Evolutionary conservation across 345 rosid species (phyloP), one percentile per base, ranked within the genome.

Genomic region (Combretum micranthum): DNA sequence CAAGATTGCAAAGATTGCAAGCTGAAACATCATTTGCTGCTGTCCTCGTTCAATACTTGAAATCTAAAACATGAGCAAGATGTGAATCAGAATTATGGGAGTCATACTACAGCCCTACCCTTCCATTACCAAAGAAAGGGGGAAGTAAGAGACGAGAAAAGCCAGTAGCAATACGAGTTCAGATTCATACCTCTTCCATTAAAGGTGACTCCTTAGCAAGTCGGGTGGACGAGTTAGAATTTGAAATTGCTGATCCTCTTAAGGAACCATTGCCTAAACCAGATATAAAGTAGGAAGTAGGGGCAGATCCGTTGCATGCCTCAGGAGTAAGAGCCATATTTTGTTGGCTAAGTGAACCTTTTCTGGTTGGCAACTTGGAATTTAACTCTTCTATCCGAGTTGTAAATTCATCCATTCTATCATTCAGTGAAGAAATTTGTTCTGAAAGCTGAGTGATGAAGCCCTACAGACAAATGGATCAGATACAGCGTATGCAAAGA

Each of bases 341-440:
- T 60, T 82, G 96, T 67, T 84, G 92, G 63, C 88, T 85, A 22
- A 74, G 57, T 51, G 87, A 60, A 74, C 52, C 70, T 42, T 63
- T 83, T 65, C 79, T 80, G 65, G 73, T 44, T 22, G 72, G 63
- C 47, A 90, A 65, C 78, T 82, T 83, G 59, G 83, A 73, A 57
- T 78, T 90, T 39, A 94, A 72, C 71, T 90, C 97, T 68, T 94
- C 97, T 8, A 90, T 77, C 8, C 66, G 74, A 22, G 60, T 54
- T 14, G 95, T 87, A 72, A 90, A 94, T 71, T 90, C 99, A 39
- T 90, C 97, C 90, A 94, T 87, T 72, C 93, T 80, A 54, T 87
- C 99, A 64, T 79, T 78, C 57, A 94, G 83, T 0, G 87, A 71
- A 43, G 95, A 82, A 58, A 94, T 94, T 65, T 87, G 99, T 52